Base-by-base conservation (phyloP, 345 rosid genomes). In the Boechera retrofracta region DNA sequence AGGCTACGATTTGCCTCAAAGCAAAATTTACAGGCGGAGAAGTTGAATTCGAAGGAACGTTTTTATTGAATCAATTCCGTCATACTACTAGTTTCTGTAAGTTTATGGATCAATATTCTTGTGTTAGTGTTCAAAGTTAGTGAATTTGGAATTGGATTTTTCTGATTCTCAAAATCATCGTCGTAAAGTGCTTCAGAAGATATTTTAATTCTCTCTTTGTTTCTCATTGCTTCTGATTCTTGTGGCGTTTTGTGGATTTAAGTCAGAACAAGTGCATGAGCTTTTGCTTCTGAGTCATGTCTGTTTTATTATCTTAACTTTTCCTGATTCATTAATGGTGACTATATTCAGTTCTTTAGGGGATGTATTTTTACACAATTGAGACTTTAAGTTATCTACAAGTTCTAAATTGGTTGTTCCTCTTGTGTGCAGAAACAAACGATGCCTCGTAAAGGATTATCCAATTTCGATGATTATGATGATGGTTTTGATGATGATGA, bases 371-470 rank as follows among this genome's bases (percentile, higher is more conserved):
- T 10, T 35, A 44, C 49, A 35, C 3, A 66, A 26, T 21, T 26
- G 41, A 57, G 49, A 41, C 67, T 67, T 33, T 12, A 29, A 3
- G 35, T 29, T 11, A 39, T 6, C 6, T 15, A 45, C 39, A 38
- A 15, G 10, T 13, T 39, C 18, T 49, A 5, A 38, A 0, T 29
- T 33, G 3, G 3, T 53, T 16, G n/a, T 47, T 28, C 1, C 21
- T 12, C 65, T 21, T 66, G 13, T 18, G 31, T 1, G 58, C 71
- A 80, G 85, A 47, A 61, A 28, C 21, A 67, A 75, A 61, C 67
- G 56, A 88, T 88, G 91, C 91, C 91, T 74, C 88, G 85, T 33
- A 87, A 86, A 78, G 82, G 78, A 54, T 54, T 67, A 15, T 79
- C 84, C 5, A 75, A 67, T 48, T 72, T 67, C 49, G 82, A 82